These are phyloP conservation scores for Dacryopinax spathularia DNA, from an alignment of 768 basidiomycete species.

Conservation along the genomic window DNA sequence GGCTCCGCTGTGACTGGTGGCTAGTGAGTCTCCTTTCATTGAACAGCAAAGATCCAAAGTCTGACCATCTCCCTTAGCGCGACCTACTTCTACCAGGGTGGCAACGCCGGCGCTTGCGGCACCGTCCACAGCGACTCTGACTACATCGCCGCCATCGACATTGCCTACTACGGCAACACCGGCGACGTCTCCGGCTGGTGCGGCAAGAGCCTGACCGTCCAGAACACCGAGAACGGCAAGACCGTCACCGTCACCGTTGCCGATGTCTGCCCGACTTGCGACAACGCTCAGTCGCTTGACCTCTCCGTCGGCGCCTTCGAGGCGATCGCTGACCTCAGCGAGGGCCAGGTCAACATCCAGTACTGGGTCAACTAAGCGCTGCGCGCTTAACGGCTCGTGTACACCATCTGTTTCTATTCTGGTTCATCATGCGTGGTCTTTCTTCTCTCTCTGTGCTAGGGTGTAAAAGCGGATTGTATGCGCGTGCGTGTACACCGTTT, in stretches of 20 bases:
- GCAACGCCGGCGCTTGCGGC: constrained; percentile 71
- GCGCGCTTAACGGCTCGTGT: background rate
- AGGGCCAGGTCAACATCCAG: background rate
- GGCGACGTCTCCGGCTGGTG: constrained; percentile 43
- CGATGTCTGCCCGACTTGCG: constrained; percentile 73
- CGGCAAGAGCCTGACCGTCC: constrained; percentile 49
- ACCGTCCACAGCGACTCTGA: constrained; percentile 35
- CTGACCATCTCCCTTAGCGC: constrained; percentile 21
- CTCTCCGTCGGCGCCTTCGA: constrained; percentile 33
- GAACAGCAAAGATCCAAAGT: constrained; percentile 6
- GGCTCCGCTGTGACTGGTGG: background rate
- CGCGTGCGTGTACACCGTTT: background rate
- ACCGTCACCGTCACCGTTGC: constrained; percentile 51
- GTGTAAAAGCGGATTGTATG: background rate
- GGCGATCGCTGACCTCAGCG: background rate
- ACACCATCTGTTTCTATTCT: background rate
- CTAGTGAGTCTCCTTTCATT: background rate
- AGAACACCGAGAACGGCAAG: constrained; percentile 44
- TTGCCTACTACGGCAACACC: constrained; percentile 36
- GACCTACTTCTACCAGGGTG: constrained; percentile 53
- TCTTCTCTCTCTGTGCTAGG: background rate
- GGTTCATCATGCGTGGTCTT: background rate
- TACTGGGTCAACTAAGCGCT: background rate
- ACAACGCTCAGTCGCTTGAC: constrained; percentile 52
- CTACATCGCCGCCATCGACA: constrained; percentile 34